These are phyloP conservation scores for Collybia sp. DNA, from an alignment of 768 basidiomycete genomes.

Conservation along the genomic window DNA sequence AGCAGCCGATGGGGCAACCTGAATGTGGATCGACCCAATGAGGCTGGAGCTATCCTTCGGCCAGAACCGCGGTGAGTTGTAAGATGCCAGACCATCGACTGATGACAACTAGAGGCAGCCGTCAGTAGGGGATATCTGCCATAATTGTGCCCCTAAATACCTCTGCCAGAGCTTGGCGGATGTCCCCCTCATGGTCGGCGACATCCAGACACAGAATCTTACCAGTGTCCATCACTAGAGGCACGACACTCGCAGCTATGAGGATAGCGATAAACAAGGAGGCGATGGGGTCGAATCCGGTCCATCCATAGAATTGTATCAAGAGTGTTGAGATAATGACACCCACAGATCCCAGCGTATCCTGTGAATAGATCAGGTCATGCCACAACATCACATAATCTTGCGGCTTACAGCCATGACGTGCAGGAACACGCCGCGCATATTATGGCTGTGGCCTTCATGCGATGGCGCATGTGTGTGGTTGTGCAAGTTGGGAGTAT, in stretches of 20 bases:
- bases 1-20: conserved; percentile 63
- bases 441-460: conserved; percentile 94
- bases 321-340: conserved; percentile 96
- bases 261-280: conserved; percentile 93
- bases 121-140: neutral
- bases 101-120: conserved; percentile 53
- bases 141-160: conserved; percentile 29
- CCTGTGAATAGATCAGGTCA: conserved; percentile 37
- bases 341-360: conserved; percentile 94
- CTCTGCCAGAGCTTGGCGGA: conserved; percentile 59
- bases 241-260: conserved; percentile 93
- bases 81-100: conserved; percentile 79
- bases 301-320: conserved; percentile 97
- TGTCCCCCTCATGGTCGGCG: conserved; percentile 49
- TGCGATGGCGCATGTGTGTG: conserved; percentile 52
- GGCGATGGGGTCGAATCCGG: conserved; percentile 97
- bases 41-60: conserved; percentile 84
- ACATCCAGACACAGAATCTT: conserved; percentile 85
- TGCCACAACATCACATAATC: neutral
- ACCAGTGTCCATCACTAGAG: conserved; percentile 92
- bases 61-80: conserved; percentile 87
- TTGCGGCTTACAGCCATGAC: conserved; percentile 80
- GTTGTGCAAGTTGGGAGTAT: conserved; percentile 37
- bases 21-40: conserved; percentile 90
- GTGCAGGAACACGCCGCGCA: conserved; percentile 98